Base-by-base conservation (phyloP, 257 asterid species). In the Solanum paucissectum region DNA sequence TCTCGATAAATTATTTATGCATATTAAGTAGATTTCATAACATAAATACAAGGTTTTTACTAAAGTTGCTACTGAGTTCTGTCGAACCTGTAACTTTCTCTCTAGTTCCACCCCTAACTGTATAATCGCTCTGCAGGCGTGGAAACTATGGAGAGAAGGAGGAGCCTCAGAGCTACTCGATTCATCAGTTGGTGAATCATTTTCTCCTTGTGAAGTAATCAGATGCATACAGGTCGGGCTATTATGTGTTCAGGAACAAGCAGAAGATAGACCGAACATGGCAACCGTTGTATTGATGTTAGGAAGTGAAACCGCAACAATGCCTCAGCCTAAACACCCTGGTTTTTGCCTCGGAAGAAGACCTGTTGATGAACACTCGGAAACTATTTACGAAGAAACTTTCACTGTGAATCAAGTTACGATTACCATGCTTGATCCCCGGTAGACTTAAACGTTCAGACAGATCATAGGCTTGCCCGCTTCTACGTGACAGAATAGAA, bases 261-360 rank as follows among this genome's bases (percentile, higher is more conserved):
- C 92, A 27, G 95, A 93, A 74, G 94, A 92, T 52, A 71, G 94
- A 33, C 94, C 95, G 3, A 91, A 60, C 85, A 93, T 92, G 93
- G 90, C 89, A 21, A 87, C 88, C 0, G 93, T 92, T n/a, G 92
- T 88, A 6, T 88, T 88, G 18, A 90, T 93, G 94, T 87, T 89
- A 83, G 89, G 92, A 79, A 91, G 89, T 69, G 92, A 88, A 86
- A 89, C 52, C 23, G 88, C 92, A 6, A 12, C 88, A 7, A 32
- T 93, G 86, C 88, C 93, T 5, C 91, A 90, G 68, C 94, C 94
- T 85, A 92, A 91, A 74, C 90, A 90, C 79, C 94, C 94, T 6
- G 94, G 91, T 25, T 90, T 90, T 86, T 89, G 89, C 90, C 87
- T 89, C 4, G 92, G 91, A 81, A 87, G 88, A 60, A 90, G 92